Evolutionary conservation across 805 yeast genomes (phyloP).

Genomic region (Candida mattraensis): DNA sequence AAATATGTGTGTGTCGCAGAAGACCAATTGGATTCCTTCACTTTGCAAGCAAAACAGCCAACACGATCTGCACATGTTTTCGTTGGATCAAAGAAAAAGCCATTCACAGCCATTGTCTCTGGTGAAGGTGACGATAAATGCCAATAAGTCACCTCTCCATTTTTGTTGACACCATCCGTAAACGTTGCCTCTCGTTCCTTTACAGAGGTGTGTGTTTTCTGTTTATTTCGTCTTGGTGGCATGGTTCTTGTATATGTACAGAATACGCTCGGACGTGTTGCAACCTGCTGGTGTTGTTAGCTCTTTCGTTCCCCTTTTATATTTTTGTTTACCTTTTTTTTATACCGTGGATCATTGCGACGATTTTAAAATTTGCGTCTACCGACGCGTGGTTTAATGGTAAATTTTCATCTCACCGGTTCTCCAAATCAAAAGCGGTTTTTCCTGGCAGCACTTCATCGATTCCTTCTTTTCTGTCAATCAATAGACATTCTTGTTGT

Average conservation of each 20-base stretch:
- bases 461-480: neutral
- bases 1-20: conserved; percentile 1
- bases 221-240: conserved; percentile 9
- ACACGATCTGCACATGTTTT: conserved; percentile 47
- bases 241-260: neutral
- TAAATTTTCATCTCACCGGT: no score
- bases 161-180: conserved; percentile 17
- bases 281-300: no score
- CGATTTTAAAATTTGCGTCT: no score
- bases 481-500: no score
- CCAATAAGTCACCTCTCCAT: conserved; percentile 33
- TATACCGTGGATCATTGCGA: no score
- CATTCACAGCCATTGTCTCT: conserved; percentile 48
- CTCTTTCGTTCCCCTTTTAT: no score
- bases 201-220: conserved; percentile 12
- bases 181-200: conserved; percentile 23
- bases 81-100: conserved; percentile 60
- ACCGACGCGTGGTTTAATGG: no score
- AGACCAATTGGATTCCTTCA: conserved; percentile 58
- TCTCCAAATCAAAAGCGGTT: no score
- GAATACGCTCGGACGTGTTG: no score
- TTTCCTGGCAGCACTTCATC: no score
- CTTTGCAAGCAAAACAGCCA: conserved; percentile 58
- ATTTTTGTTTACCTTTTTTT: neutral
- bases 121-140: conserved; percentile 26